These are phyloP conservation scores for Syzygium oleosum DNA, from an alignment of 345 rosid species.

Conservation along the genomic window DNA sequence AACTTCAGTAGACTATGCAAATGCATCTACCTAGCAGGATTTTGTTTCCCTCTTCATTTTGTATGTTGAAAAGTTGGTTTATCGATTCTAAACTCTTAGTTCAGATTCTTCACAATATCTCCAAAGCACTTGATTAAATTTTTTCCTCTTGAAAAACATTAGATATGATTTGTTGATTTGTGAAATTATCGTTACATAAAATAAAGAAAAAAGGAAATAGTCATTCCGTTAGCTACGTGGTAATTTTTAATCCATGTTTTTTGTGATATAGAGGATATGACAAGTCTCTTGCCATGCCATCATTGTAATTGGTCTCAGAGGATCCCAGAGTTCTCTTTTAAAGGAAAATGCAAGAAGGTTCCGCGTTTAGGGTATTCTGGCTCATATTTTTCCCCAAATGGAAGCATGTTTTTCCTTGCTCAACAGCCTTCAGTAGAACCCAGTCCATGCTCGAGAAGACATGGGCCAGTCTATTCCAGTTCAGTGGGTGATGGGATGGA, in stretches of 20 bases:
- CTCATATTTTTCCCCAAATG: conserved; percentile 16
- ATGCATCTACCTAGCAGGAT: neutral
- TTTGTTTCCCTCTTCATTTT: neutral
- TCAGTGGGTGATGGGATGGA: conserved; percentile 38
- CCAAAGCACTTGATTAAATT: neutral
- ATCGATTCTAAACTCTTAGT: neutral
- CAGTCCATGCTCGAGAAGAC: conserved; percentile 15
- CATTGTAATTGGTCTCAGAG: conserved; percentile 39
- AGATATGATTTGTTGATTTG: neutral
- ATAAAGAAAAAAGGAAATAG: neutral
- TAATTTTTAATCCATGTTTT: neutral
- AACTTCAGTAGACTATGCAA: neutral
- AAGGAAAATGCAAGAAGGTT: conserved; percentile 28
- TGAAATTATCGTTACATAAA: neutral
- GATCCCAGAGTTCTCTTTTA: conserved; percentile 22
- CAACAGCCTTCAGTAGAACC: conserved; percentile 11
- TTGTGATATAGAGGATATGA: conserved; percentile 36
- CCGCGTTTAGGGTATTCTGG: conserved; percentile 23
- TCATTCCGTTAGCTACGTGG: neutral
- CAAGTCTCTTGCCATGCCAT: conserved; percentile 51
- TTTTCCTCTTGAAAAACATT: neutral
- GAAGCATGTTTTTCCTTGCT: conserved; percentile 18
- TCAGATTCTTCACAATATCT: neutral
- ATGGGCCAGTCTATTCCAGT: conserved; percentile 31
- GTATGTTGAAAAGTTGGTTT: neutral